Conservation (phyloP, 371 early-diverging fungal genomes). For the Apophysomyces elegans region DNA sequence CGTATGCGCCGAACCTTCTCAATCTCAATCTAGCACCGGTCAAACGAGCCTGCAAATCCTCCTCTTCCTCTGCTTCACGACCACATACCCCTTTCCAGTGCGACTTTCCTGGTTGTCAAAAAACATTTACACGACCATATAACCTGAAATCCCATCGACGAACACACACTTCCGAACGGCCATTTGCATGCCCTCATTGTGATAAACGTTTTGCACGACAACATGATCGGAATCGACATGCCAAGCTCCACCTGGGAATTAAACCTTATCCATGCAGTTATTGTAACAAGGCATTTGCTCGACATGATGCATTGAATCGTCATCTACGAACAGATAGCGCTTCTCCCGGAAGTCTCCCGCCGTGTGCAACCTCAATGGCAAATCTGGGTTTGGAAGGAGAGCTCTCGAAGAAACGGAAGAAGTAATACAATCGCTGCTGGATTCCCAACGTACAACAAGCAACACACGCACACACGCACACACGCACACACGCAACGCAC, state of each 20-base stretch:
- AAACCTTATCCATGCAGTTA: constrained; percentile 65
- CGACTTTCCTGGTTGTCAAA: constrained; percentile 58
- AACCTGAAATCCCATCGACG: constrained; percentile 84
- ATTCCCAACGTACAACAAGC: too few species aligned
- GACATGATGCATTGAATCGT: constrained; percentile 76
- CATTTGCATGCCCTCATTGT: constrained; percentile 71
- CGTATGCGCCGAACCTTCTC: constrained; percentile 25
- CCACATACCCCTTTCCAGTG: constrained; percentile 17
- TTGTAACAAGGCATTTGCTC: constrained; percentile 77
- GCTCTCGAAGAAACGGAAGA: constrained; percentile 4
- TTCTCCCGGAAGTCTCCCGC: constrained; percentile 1
- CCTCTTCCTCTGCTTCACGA: neutral
- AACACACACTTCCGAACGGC: constrained; percentile 75
- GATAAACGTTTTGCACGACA: constrained; percentile 68
- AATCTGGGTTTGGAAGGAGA: constrained; percentile 2
- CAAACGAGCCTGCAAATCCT: constrained; percentile 1
- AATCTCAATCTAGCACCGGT: constrained; percentile 21
- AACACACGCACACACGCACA: too few species aligned
- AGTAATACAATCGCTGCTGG: neutral
- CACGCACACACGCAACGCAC: too few species aligned
- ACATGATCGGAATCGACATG: constrained; percentile 86
- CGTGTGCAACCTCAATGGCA: constrained; percentile 5
- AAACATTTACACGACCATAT: constrained; percentile 80
- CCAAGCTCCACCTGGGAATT: constrained; percentile 67
- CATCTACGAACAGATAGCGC: constrained; percentile 39